phyloP scores from a whole-genome alignment of 2,329 filamentous ascomycete genomes.

The Aspergillus fumigatus region DNA sequence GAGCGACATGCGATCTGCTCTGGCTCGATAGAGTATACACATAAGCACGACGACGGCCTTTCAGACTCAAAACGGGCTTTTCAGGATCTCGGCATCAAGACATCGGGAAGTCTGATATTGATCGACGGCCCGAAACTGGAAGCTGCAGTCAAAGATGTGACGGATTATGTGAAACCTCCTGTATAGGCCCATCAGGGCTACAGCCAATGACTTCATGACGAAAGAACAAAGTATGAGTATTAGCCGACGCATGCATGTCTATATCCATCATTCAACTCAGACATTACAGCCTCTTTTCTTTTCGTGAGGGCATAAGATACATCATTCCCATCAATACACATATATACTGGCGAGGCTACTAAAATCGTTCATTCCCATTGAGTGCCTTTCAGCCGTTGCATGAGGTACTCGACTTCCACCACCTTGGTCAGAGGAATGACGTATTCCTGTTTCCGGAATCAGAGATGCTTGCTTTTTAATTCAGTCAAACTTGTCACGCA shows the following conservation, averaged over 20 bases:
- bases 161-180: slow-evolving; percentile 64
- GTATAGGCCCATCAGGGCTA: slow-evolving; percentile 23
- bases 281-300: not conserved
- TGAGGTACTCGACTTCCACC: slow-evolving; percentile 96
- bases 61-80: slow-evolving; percentile 93
- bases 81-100: slow-evolving; percentile 84
- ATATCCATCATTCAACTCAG: not conserved
- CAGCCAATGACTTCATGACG: not conserved
- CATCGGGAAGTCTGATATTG: slow-evolving; percentile 78
- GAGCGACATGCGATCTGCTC: slow-evolving; percentile 68
- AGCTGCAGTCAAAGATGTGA: slow-evolving; percentile 68
- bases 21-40: slow-evolving; percentile 72
- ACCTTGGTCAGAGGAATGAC: slow-evolving; percentile 98
- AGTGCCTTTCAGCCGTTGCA: slow-evolving; percentile 71
- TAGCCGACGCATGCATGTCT: slow-evolving; percentile 1
- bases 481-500: slow-evolving; percentile 18
- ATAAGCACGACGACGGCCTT: slow-evolving; percentile 68
- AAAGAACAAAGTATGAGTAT: slow-evolving; percentile 2
- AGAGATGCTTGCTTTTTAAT: not conserved
- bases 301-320: not conserved
- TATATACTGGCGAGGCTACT: not conserved
- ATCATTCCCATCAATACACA: not conserved
- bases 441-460: slow-evolving; percentile 48
- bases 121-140: slow-evolving; percentile 77
- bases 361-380: slow-evolving; percentile 40